These are phyloP conservation scores for Kingdonia uniflora DNA, from an alignment of 164 flowering plant genomes.

Conservation along the genomic window DNA sequence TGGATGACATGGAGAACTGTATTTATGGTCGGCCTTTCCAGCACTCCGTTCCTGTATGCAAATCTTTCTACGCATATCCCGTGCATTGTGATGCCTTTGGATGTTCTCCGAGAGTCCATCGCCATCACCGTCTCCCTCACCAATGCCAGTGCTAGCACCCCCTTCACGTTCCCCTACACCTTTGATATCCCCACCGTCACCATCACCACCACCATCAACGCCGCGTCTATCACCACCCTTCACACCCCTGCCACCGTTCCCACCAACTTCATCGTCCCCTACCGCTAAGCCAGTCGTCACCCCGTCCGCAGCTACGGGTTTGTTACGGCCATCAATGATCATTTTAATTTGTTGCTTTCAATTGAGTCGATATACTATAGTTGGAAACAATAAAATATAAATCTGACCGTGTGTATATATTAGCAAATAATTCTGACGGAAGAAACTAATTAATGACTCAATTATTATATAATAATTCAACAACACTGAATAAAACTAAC, in stretches of 20 bases:
- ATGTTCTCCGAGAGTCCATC: constrained; percentile 26
- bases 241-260: constrained; percentile 4
- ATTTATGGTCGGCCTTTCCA: constrained; percentile 35
- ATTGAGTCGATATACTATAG: too few relatives aligned
- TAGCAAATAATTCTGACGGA: too few relatives aligned
- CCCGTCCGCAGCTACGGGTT: too few relatives aligned
- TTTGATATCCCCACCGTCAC: constrained; percentile 3
- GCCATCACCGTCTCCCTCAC: constrained; percentile 27
- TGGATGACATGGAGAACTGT: constrained; percentile 40
- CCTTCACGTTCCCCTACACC: constrained; percentile 18
- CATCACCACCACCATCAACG: constrained; percentile 11
- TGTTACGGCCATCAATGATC: too few relatives aligned
- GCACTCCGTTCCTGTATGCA: constrained; percentile 30
- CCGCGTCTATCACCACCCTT: constrained; percentile 11
- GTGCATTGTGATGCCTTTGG: constrained; percentile 27
- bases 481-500: too few relatives aligned
- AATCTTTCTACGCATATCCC: constrained; percentile 21
- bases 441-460: too few relatives aligned
- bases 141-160: constrained; percentile 19
- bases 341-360: too few relatives aligned
- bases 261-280: constrained; percentile 7
- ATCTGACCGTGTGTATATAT: too few relatives aligned
- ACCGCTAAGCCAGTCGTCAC: too few relatives aligned
- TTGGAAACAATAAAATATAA: too few relatives aligned
- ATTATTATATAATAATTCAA: too few relatives aligned